A percentile compares a stretch with the other conserved stretches of the same genome.
Conservation (phyloP, 2,329 filamentous ascomycete genomes). For the Graphilbum fragrans region DNA sequence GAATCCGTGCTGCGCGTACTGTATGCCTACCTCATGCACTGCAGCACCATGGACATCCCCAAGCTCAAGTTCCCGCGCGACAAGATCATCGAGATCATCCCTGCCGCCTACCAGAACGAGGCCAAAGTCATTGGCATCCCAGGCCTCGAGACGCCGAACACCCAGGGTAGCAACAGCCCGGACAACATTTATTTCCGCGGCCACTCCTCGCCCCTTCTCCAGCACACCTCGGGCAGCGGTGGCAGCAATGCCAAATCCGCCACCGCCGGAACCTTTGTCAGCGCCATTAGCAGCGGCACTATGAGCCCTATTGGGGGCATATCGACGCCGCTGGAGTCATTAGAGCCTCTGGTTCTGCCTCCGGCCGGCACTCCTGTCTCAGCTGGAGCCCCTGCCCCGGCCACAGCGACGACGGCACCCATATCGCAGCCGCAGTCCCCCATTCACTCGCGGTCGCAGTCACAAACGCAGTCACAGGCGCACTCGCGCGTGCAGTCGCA, state of each 20-base stretch:
- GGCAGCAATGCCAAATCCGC: conserved; percentile 44
- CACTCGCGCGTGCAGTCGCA: conserved; percentile 5
- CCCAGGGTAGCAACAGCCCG: conserved; percentile 7
- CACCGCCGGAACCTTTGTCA: conserved; percentile 7
- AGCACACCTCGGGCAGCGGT: conserved; percentile 49
- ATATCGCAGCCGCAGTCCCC: neutral
- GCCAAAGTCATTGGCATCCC: conserved; percentile 84
- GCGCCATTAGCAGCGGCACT: conserved; percentile 21
- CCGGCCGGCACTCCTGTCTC: conserved; percentile 2
- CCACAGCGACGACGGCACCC: neutral
- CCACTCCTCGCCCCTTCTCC: conserved; percentile 65
- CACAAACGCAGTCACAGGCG: conserved; percentile 1
- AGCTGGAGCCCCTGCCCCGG: too few relatives aligned
- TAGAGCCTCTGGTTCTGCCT: conserved; percentile 16
- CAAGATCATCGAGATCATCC: conserved; percentile 98
- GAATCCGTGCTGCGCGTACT: conserved; percentile 95
- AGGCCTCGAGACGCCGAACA: conserved; percentile 30
- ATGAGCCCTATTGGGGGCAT: conserved; percentile 35
- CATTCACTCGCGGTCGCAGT: neutral
- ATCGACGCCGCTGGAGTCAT: conserved; percentile 30
- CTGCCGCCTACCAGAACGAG: conserved; percentile 93
- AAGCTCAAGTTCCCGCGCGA: conserved; percentile 87
- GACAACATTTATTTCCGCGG: conserved; percentile 35
- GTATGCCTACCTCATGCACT: conserved; percentile 97
- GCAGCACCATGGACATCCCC: conserved; percentile 88